These are phyloP conservation scores for Carpinus fangiana DNA, from an alignment of 306 rosid species.

Conservation along the genomic window DNA sequence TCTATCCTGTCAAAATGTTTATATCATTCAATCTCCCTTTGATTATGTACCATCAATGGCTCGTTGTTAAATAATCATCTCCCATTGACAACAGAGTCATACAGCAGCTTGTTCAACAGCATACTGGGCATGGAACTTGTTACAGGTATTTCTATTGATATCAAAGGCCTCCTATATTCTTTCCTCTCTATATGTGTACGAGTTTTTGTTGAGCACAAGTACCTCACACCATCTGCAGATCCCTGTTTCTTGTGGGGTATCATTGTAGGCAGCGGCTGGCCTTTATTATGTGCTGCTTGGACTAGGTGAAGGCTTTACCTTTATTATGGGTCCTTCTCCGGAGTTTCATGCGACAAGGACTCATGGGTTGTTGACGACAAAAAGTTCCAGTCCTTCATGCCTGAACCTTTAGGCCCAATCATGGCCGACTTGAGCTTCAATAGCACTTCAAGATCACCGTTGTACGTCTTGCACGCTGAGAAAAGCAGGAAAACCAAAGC, in stretches of 20 bases:
- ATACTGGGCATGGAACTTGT: conserved; percentile 75
- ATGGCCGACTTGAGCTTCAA: too few species aligned
- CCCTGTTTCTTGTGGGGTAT: conserved; percentile 77
- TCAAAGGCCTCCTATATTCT: conserved; percentile 3
- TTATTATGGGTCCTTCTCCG: too few species aligned
- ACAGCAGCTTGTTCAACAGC: conserved; percentile 61
- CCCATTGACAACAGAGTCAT: conserved; percentile 43
- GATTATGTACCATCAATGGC: conserved; percentile 3
- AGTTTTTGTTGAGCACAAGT: conserved; percentile 2
- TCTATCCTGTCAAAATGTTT: not conserved
- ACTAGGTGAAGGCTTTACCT: too few species aligned
- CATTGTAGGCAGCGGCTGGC: conserved; percentile 64
- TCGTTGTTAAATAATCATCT: conserved; percentile 19
- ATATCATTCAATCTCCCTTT: conserved; percentile 15
- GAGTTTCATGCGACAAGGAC: too few species aligned
- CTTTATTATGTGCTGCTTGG: too few species aligned
- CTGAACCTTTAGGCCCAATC: too few species aligned
- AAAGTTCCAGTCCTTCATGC: too few species aligned
- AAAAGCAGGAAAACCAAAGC: too few species aligned
- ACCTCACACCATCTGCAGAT: conserved; percentile 44
- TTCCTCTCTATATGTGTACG: conserved; percentile 7
- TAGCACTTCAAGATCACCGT: too few species aligned
- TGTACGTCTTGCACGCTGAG: too few species aligned
- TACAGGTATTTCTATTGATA: conserved; percentile 63
- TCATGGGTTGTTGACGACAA: too few species aligned